phyloP scores from a whole-genome alignment of 805 yeast species.

The Saturnispora serradocipensis region DNA sequence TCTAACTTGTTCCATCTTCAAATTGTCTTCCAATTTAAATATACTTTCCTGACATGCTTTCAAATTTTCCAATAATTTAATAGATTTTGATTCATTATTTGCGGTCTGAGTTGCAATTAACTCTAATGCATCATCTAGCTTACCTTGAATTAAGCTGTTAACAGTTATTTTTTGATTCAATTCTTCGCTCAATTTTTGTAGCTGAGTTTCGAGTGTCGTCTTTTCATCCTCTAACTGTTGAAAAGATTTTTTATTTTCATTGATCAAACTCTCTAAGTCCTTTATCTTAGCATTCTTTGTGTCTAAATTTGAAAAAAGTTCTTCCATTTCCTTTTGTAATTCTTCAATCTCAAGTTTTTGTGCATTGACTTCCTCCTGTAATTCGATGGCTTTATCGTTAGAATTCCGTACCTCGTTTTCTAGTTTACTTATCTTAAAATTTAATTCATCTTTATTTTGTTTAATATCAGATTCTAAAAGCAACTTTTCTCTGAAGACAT shows the following conservation, averaged over 20 bases:
- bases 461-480: neutral
- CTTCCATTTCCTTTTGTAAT: slow-evolving; percentile 3
- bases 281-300: neutral
- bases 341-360: slow-evolving; percentile 8
- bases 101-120: neutral
- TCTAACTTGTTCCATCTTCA: slow-evolving; percentile 7
- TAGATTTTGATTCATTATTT: neutral
- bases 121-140: neutral
- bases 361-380: neutral
- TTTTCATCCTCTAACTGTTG: neutral
- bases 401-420: slow-evolving; percentile 1
- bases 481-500: neutral
- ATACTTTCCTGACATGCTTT: neutral
- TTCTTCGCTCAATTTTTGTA: neutral
- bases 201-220: neutral
- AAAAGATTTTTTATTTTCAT: neutral
- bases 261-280: neutral
- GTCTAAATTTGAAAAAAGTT: neutral
- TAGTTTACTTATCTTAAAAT: neutral
- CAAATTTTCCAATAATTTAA: neutral
- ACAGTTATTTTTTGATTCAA: neutral
- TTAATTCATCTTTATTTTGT: slow-evolving; percentile 1
- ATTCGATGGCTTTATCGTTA: slow-evolving; percentile 4
- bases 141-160: neutral
- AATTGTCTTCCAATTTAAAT: slow-evolving; percentile 3